Percentiles rank a stretch among this genome's conserved stretches.
Evolutionary conservation across 2,329 filamentous ascomycete species (phyloP).

Genomic region (Nigrospora oryzae): DNA sequence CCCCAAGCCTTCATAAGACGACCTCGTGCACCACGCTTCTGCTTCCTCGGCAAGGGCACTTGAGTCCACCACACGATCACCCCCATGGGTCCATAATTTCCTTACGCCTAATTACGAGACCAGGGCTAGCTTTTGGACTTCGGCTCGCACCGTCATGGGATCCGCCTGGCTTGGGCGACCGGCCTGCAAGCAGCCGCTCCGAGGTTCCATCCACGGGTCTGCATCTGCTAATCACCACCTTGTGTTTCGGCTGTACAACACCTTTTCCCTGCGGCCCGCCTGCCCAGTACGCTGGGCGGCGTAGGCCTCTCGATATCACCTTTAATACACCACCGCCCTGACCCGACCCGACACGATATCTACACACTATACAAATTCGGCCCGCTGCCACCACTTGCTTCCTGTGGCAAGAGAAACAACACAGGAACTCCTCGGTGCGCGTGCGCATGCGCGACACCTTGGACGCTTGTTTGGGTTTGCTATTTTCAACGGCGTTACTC

Average conservation of each 20-base stretch:
- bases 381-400: constrained; percentile 14
- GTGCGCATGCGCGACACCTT: constrained; percentile 4
- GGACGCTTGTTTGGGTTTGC: constrained; percentile 1
- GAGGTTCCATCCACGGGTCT: too few relatives aligned
- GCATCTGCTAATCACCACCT: constrained; percentile 14
- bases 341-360: constrained; percentile 5
- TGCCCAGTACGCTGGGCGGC: constrained; percentile 6
- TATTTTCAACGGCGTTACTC: constrained; percentile 1
- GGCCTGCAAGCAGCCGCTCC: too few relatives aligned
- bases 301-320: constrained; percentile 15
- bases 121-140: neutral
- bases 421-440: constrained; percentile 8
- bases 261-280: constrained; percentile 12
- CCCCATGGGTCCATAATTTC: neutral
- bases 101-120: constrained; percentile 1
- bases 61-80: neutral
- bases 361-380: constrained; percentile 8
- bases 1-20: constrained; percentile 21
- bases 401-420: constrained; percentile 9
- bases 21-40: neutral
- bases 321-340: constrained; percentile 15
- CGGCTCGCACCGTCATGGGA: too few relatives aligned
- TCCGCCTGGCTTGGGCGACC: too few relatives aligned
- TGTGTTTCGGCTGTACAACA: constrained; percentile 21
- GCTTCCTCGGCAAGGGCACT: constrained; percentile 1